Evolutionary conservation across 805 yeast species (phyloP).

Genomic region (Candida broadrunensis): DNA sequence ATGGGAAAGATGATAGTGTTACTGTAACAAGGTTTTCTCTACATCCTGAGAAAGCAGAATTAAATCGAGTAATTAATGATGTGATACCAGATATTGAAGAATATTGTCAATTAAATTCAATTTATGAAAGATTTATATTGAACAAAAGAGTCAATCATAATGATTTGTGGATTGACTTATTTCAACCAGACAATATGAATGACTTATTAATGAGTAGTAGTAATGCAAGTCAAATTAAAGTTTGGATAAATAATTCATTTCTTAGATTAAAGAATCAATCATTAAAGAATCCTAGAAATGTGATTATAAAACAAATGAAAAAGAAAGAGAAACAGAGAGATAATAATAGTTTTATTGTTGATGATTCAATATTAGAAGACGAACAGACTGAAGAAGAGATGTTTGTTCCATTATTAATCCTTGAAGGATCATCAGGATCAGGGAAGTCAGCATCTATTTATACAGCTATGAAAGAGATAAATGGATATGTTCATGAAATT

Average conservation of each 20-base stretch:
- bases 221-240: slow-evolving; percentile 19
- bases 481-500: slow-evolving; percentile 77
- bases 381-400: slow-evolving; percentile 32
- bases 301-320: slow-evolving; percentile 22
- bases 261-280: slow-evolving; percentile 25
- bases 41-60: background rate
- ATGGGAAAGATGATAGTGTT: background rate
- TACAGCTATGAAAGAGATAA: slow-evolving; percentile 57
- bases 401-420: slow-evolving; percentile 60
- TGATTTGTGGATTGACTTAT: slow-evolving; percentile 43
- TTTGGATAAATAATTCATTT: slow-evolving; percentile 44
- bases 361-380: slow-evolving; percentile 18
- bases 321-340: slow-evolving; percentile 10
- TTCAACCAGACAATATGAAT: slow-evolving; percentile 33
- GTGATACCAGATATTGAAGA: slow-evolving; percentile 9
- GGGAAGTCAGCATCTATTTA: slow-evolving; percentile 79
- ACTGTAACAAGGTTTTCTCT: background rate
- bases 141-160: background rate
- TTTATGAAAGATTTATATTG: slow-evolving; percentile 7
- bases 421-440: slow-evolving; percentile 69
- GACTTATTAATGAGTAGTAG: slow-evolving; percentile 31
- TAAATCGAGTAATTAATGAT: background rate
- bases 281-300: slow-evolving; percentile 30
- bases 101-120: slow-evolving; percentile 7
- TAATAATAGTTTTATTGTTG: slow-evolving; percentile 38